Base-by-base conservation (phyloP, 768 basidiomycete species). In the Suillus luteus region DNA sequence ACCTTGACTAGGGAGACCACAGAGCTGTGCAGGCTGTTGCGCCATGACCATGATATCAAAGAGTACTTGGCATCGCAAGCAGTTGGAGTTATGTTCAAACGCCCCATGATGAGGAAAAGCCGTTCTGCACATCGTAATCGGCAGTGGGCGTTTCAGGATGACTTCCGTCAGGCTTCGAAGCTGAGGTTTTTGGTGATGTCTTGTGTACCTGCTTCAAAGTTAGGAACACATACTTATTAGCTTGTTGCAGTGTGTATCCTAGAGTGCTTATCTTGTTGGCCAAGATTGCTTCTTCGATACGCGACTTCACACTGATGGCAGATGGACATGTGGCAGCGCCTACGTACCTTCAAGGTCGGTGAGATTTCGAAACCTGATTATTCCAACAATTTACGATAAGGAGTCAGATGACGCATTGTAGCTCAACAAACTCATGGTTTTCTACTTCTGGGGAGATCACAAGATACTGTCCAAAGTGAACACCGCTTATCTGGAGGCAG, bases 391-490 rank as follows among this genome's bases (percentile, higher is more conserved):
- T 41, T 31, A 31, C 10, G 57, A 58, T 58, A 58, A 58, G 57
- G 40, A 19, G 57, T 58, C 57, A 58, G 24, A 40, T 58, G 57
- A 19, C 17, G 5, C 15, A 38, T 40, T 27, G 55, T 24, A 40
- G 22, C 19, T 41, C 17, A n/a, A 41, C 40, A 11, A 27, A 1
- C 27, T 51, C 40, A n/a, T 31, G 40, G 40, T 57, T 15, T 35
- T 24, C 37, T 40, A 11, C 55, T 10, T 57, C 24, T 9, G 37
- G 3, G 12, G 11, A 51, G 27, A 55, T 35, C 35, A 55, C 54
- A 57, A 57, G 55, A 57, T 41, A 41, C 9, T 44, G 8, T 55
- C 14, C 22, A 38, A 58, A 58, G 24, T 17, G 38, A 35, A 55
- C 37, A 5, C 2, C 3, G 38, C 57, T 27, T 58, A 58, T 58